Evolutionary conservation across 495 filamentous ascomycete genomes (phyloP).

Genomic region (Aspergillus heteromorphus): DNA sequence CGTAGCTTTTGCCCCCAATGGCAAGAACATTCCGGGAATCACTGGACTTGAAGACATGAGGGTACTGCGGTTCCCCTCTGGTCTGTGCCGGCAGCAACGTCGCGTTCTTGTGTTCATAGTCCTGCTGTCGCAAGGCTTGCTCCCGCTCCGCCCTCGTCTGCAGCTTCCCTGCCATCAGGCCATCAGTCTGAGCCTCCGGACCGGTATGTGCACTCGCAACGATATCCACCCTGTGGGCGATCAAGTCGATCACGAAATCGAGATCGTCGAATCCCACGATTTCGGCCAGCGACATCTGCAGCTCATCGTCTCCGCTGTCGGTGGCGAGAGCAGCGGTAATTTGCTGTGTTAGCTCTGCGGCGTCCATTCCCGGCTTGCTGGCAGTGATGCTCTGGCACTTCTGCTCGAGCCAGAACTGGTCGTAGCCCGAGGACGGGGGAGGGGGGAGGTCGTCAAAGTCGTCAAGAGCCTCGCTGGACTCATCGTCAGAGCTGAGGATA

Average conservation of each 20-base stretch:
- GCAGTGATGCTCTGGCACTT: constrained; percentile 57
- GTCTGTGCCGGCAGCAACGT: constrained; percentile 56
- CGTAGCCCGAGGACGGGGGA: constrained; percentile 23
- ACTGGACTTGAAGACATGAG: constrained; percentile 84
- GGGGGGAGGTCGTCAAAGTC: constrained; percentile 23
- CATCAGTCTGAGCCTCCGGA: constrained; percentile 38
- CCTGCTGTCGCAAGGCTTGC: constrained; percentile 63
- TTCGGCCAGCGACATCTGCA: constrained; percentile 87
- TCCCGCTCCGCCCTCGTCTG: constrained; percentile 74
- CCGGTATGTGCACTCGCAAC: constrained; percentile 27
- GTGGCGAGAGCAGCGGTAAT: constrained; percentile 63
- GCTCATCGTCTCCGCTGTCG: constrained; percentile 66
- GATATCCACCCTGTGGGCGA: constrained; percentile 66
- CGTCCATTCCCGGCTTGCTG: constrained; percentile 56
- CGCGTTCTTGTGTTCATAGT: constrained; percentile 78
- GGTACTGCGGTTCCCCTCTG: constrained; percentile 66
- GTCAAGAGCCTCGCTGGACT: constrained; percentile 46
- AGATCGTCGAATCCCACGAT: constrained; percentile 88
- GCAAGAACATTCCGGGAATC: constrained; percentile 78
- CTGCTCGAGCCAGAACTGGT: constrained; percentile 55
- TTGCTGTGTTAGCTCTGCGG: constrained; percentile 61
- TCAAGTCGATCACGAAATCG: constrained; percentile 80
- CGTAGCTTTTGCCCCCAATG: constrained; percentile 69
- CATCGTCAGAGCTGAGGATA: constrained; percentile 69
- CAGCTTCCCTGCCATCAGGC: constrained; percentile 50